Conservation (phyloP, 78 protist genomes). For the Tieghemostelium lacteum region DNA sequence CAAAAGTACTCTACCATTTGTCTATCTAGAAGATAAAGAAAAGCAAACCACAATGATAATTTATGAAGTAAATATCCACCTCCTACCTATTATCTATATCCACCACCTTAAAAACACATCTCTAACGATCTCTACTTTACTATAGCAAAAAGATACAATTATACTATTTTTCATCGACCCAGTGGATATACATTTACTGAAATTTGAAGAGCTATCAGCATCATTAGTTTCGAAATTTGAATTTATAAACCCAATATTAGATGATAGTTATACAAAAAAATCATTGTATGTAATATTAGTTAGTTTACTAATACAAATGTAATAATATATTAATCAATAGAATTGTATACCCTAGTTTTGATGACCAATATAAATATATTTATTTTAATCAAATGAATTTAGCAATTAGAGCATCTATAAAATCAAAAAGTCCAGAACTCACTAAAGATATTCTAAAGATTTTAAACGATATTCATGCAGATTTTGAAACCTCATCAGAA, state of each 20-base stretch:
- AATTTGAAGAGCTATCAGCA: conserved; percentile 15
- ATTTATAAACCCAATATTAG: conserved; percentile 43
- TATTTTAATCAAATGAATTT: conserved; percentile 90
- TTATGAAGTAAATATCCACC: conserved; percentile 16
- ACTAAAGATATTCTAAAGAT: conserved; percentile 69
- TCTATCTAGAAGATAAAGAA: conserved; percentile 27
- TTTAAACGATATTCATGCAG: conserved; percentile 77
- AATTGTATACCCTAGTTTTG: conserved; percentile 30
- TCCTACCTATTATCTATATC: too few species aligned
- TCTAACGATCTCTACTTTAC: too few species aligned
- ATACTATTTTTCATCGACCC: conserved; percentile 44
- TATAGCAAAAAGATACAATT: conserved; percentile 56
- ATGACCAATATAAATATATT: conserved; percentile 81
- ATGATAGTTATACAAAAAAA: conserved; percentile 25
- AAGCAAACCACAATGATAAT: conserved; percentile 28
- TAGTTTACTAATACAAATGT: neutral
- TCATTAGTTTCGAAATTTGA: conserved; percentile 34
- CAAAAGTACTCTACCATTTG: conserved; percentile 20
- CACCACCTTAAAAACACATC: too few species aligned
- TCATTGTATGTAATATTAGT: conserved; percentile 23
- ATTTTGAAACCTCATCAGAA: conserved; percentile 62
- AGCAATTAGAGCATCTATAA: conserved; percentile 80
- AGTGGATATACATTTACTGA: conserved; percentile 9
- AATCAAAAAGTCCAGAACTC: conserved; percentile 42
- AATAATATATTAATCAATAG: neutral